These are phyloP conservation scores for Plantago coronopus DNA, from an alignment of 305 asterid species.

Conservation along the genomic window DNA sequence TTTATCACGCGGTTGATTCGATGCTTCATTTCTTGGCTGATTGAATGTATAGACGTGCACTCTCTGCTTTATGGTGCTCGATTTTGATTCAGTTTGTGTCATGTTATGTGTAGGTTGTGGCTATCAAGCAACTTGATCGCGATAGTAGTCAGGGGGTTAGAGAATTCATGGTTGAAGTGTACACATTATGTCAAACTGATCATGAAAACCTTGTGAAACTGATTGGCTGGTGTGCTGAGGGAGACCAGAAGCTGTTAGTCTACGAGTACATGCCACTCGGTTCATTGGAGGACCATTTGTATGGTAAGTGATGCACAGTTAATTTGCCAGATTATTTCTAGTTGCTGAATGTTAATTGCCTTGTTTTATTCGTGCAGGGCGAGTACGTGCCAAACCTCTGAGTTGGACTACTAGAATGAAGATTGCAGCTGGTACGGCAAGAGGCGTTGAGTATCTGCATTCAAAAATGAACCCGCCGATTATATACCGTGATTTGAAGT, in stretches of 20 bases:
- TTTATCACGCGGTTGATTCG: not conserved
- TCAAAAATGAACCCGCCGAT: slow-evolving; percentile 64
- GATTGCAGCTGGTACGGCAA: slow-evolving; percentile 86
- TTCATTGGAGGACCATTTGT: slow-evolving; percentile 76
- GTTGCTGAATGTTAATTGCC: not conserved
- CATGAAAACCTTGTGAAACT: slow-evolving; percentile 77
- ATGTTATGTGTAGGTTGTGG: slow-evolving; percentile 54
- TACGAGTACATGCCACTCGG: slow-evolving; percentile 82
- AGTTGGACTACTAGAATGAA: slow-evolving; percentile 84
- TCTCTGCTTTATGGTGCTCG: not conserved
- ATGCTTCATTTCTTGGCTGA: not conserved
- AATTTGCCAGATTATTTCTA: not conserved
- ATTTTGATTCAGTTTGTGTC: slow-evolving; percentile 6
- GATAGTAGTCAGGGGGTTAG: slow-evolving; percentile 70
- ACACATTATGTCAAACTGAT: slow-evolving; percentile 53
- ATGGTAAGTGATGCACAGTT: slow-evolving; percentile 38
- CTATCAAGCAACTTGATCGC: slow-evolving; percentile 73
- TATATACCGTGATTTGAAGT: slow-evolving; percentile 78
- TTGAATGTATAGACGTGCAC: not conserved
- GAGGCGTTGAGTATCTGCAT: slow-evolving; percentile 79
- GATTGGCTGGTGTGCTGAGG: slow-evolving; percentile 76
- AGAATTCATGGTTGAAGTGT: slow-evolving; percentile 72
- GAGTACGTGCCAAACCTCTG: slow-evolving; percentile 33
- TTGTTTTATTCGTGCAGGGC: slow-evolving; percentile 31
- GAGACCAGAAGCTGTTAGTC: slow-evolving; percentile 68